Conservation (phyloP, 75 land plant genomes). For the Azolla pinnata region DNA sequence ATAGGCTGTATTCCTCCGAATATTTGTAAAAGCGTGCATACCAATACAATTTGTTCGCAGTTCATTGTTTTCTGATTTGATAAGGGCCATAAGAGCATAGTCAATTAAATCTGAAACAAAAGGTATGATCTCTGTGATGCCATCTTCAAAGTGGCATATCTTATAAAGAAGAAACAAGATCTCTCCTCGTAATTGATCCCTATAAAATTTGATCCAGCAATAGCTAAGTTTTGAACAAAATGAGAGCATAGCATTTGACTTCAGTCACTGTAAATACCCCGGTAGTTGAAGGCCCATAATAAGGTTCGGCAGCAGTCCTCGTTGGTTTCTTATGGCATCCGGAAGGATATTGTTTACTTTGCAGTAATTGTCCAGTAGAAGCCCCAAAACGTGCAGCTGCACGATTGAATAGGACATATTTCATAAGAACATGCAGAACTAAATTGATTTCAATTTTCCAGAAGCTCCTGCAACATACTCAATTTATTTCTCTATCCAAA, state of each 20-base stretch:
- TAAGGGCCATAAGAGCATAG: slow-evolving; percentile 44
- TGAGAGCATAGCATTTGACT: background rate
- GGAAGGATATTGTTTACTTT: slow-evolving; percentile 18
- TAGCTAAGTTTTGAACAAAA: background rate
- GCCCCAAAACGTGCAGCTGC: slow-evolving; percentile 85
- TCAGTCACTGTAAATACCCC: slow-evolving; percentile 17
- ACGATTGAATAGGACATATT: too few species aligned
- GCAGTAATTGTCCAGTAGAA: slow-evolving; percentile 42
- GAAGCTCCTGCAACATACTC: too few species aligned
- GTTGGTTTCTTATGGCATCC: slow-evolving; percentile 28
- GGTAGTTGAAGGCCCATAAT: slow-evolving; percentile 55
- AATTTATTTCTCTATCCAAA: too few species aligned
- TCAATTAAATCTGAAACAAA: slow-evolving; percentile 36
- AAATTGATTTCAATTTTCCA: too few species aligned
- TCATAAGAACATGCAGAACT: too few species aligned
- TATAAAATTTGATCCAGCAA: slow-evolving; percentile 9
- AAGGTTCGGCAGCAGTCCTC: slow-evolving; percentile 41
- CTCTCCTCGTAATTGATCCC: slow-evolving; percentile 83
- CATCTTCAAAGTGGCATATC: slow-evolving; percentile 35
- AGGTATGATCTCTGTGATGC: slow-evolving; percentile 15
- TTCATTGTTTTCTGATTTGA: slow-evolving; percentile 69
- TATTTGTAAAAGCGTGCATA: slow-evolving; percentile 11
- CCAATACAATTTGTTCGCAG: slow-evolving; percentile 80
- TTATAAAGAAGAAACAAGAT: slow-evolving; percentile 73
- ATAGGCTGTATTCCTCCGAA: background rate